phyloP scores from a whole-genome alignment of 768 basidiomycete genomes.

The Termitomyces heimii region DNA sequence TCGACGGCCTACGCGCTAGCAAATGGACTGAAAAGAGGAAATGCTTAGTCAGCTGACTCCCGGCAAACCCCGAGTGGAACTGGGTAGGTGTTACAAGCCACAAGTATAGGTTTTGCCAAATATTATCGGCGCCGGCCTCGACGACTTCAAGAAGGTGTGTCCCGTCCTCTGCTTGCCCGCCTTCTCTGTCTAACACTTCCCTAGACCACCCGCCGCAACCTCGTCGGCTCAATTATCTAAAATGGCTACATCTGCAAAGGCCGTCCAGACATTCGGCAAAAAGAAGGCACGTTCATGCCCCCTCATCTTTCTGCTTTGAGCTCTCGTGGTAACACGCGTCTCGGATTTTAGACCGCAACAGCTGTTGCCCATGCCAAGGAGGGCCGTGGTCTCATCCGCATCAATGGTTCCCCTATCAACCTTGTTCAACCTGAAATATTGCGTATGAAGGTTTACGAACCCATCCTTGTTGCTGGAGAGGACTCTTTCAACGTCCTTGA shows the following conservation, averaged over 20 bases:
- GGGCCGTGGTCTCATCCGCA: slow-evolving; percentile 92
- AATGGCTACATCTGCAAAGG: slow-evolving; percentile 75
- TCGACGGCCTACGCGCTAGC: slow-evolving; percentile 1
- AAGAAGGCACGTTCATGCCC: slow-evolving; percentile 77
- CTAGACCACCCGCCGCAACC: slow-evolving; percentile 15
- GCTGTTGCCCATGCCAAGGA: slow-evolving; percentile 97
- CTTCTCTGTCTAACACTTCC: neutral
- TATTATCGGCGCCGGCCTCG: slow-evolving; percentile 34
- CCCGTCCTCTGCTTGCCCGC: neutral
- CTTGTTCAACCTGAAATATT: slow-evolving; percentile 94
- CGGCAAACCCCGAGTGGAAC: slow-evolving; percentile 29
- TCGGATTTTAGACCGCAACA: slow-evolving; percentile 74
- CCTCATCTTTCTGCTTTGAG: slow-evolving; percentile 5
- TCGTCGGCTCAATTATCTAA: slow-evolving; percentile 28
- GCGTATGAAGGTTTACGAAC: slow-evolving; percentile 97
- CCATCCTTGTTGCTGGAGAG: slow-evolving; percentile 89
- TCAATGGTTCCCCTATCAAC: slow-evolving; percentile 95
- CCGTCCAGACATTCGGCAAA: slow-evolving; percentile 99
- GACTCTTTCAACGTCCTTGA: slow-evolving; percentile 84
- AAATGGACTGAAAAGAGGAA: slow-evolving; percentile 11
- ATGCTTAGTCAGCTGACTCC: slow-evolving; percentile 29
- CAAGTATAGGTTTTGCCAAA: slow-evolving; percentile 20
- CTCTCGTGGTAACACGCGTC: slow-evolving; percentile 2
- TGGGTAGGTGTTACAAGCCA: slow-evolving; percentile 38
- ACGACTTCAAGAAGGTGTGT: slow-evolving; percentile 40